Evolutionary conservation across 192 early-diverging fungal genomes (phyloP).

Genomic region (Umbelopsis isabellina): DNA sequence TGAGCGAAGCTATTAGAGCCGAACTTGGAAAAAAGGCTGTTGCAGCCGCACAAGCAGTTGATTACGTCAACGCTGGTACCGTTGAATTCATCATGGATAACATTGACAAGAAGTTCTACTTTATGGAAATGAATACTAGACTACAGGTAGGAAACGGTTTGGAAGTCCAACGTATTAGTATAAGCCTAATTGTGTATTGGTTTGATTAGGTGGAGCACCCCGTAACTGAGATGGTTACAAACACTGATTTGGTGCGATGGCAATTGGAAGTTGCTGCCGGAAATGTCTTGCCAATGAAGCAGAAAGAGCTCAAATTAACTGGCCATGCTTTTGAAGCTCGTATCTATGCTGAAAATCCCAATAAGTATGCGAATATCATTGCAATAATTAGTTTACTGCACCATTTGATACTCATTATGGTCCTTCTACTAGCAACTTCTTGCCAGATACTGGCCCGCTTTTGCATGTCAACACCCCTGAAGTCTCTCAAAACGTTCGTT

Average conservation of each 20-base stretch:
- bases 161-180: background rate
- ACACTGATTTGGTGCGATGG: constrained; percentile 93
- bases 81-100: constrained; percentile 98
- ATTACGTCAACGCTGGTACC: constrained; percentile 93
- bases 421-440: constrained; percentile 64
- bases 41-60: constrained; percentile 89
- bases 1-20: constrained; percentile 70
- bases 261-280: constrained; percentile 94
- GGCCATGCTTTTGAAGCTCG: constrained; percentile 97
- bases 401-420: background rate
- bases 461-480: constrained; percentile 74
- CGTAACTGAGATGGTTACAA: constrained; percentile 94
- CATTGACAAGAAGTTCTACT: constrained; percentile 85
- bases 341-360: constrained; percentile 97
- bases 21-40: constrained; percentile 88
- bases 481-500: constrained; percentile 65
- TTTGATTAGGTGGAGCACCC: constrained; percentile 84
- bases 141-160: constrained; percentile 51
- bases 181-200: background rate
- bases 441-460: constrained; percentile 93
- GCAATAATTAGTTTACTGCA: background rate
- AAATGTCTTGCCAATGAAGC: constrained; percentile 75
- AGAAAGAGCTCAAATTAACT: constrained; percentile 69
- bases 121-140: constrained; percentile 98
- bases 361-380: constrained; percentile 46